Base-by-base conservation (phyloP, 331 rosid species). In the Quercus lobata region DNA sequence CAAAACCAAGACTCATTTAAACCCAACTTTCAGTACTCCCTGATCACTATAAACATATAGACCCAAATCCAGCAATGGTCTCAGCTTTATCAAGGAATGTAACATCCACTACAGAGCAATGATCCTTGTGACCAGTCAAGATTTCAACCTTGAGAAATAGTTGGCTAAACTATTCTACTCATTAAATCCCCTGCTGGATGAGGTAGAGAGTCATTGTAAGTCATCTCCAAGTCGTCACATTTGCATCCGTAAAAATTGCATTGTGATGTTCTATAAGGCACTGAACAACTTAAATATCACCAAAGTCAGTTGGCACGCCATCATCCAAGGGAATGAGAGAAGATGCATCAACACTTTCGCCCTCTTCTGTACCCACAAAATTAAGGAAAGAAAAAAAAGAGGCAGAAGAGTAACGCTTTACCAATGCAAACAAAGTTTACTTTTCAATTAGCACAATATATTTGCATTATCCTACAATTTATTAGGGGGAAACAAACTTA, bases 321-420 rank as follows among this genome's bases (percentile, higher is more conserved):
- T 95, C 99, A 71, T 95, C 99, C 91, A 95, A 88, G 41, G 98
- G 98, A 87, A 95, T 95, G 71, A 72, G 86, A 76, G 97, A 93
- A 49, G 97, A 91, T 73, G 91, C 96, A 75, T 88, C 98, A 0
- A 75, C 61, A 44, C 44, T 77, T 62, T 91, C 98, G 29, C 77
- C 86, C 73, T 93, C 98, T 76, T 90, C 99, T 95, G 91, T 57
- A 78, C 72, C 78, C 69, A 76, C n/a, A 83, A 73, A 19, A 1
- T 68, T 68, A 68, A 63, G 53, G 61, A 54, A 68, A 76, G 19
- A 29, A 60, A 78, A 73, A 29, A 29, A 29, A 15, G 12, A 8
- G 46, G 46, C 46, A 49, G 17, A 49, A 12, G 15, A 12, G 54
- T 73, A 85, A 61, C n/a, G n/a, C n/a, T n/a, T n/a, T n/a, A n/a